Evolutionary conservation across 169 alveolate species (phyloP), one percentile per base, ranked within the genome.

Genomic region (Pseudocohnilembus persalinus): DNA sequence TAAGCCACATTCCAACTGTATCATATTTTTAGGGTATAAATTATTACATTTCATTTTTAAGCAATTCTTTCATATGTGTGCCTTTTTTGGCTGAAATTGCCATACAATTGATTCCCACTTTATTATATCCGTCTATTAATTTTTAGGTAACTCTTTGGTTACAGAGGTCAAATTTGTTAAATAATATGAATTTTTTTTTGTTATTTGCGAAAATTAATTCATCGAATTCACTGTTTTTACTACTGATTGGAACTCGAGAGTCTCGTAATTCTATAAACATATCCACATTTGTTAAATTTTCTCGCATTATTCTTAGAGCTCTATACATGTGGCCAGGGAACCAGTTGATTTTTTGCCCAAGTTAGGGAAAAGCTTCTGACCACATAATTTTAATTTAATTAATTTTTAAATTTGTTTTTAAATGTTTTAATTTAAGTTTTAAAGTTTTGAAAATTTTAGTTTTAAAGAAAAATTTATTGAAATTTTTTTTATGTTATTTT

Each of bases 261-360:
- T 94, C 97, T 84, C 97, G 76, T 28, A 94, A 90, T 89, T 94
- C 97, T 31, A 94, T 74, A 85, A 94, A 92, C 64, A 91, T 33
- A 78, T 94, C 93, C 29, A 86, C 88, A 78, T 91, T 86, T 26
- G 79, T 81, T 6, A 90, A 31, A 29, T 89, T 90, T 30, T 77
- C 85, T 49, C 77, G 88, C 76, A 92, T 77, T 49, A 72, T 74
- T 35, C 83, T 80, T 73, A 88, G 83, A 24, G 97, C 97, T 78
- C 90, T 92, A 77, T 91, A 82, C 97, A 94, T 94, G 76, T 94
- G 97, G 15, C 97, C 97, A 24, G 97, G 97, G 65, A 89, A 94
- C 96, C 97, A 94, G 65, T 90, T 90, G 4, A 92, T 81, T n/a
- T 84, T 72, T 34, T 83, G 76, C 31, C 84, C 84, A 24, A 79